These are phyloP conservation scores for Amyloporia xantha DNA, from an alignment of 768 basidiomycete species.

Conservation along the genomic window DNA sequence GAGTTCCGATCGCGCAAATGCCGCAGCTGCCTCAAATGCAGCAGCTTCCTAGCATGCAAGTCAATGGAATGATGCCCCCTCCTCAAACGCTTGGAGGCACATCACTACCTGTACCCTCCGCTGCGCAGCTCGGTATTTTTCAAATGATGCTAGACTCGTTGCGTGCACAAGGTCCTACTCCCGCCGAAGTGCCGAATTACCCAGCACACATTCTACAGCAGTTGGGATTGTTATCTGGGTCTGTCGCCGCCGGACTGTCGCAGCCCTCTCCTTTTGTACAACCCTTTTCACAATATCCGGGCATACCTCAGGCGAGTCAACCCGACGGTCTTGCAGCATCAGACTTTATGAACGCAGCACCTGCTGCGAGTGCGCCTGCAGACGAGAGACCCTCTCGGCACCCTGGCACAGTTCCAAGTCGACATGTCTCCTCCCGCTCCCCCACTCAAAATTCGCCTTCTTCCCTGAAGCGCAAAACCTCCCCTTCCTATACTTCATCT, in stretches of 20 bases:
- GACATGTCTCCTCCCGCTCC: background rate
- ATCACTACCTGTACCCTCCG: too few species aligned
- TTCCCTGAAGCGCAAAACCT: slow-evolving; percentile 6
- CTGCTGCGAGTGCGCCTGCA: background rate
- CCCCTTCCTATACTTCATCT: background rate
- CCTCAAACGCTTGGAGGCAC: too few species aligned
- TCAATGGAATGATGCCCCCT: too few species aligned
- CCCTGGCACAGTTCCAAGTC: background rate
- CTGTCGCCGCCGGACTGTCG: background rate
- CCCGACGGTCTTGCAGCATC: background rate
- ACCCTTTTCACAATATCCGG: background rate
- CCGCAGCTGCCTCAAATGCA: too few species aligned
- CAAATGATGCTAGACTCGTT: background rate
- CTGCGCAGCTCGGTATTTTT: too few species aligned
- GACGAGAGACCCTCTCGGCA: background rate
- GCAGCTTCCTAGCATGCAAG: too few species aligned
- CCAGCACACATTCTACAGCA: background rate
- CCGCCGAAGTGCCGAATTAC: background rate
- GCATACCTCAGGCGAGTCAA: background rate
- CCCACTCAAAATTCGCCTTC: too few species aligned
- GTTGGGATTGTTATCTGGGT: background rate
- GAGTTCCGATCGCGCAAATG: too few species aligned
- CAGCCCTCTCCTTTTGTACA: background rate
- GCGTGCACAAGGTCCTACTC: background rate
- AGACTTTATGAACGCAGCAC: background rate